A percentile compares a stretch with the other conserved stretches of the same genome.
These are phyloP conservation scores for Plasmodium vinckei DNA, from an alignment of 169 alveolate genomes.

Conservation along the genomic window DNA sequence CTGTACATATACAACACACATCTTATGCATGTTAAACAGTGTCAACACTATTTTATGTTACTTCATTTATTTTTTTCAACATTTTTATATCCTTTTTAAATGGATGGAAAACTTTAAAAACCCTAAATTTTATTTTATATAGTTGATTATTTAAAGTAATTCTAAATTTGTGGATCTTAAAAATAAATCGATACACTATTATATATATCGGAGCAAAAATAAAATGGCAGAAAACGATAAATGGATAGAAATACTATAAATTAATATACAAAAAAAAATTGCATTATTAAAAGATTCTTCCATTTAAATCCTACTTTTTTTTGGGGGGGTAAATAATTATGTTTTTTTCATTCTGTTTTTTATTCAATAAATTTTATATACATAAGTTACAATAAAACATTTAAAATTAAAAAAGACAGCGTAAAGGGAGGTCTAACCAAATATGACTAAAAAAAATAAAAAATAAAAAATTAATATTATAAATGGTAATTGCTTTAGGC, in stretches of 20 bases:
- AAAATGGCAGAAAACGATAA: background rate
- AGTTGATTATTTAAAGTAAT: background rate
- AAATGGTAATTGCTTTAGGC: background rate
- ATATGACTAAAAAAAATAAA: background rate
- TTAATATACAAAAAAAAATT: constrained; percentile 38
- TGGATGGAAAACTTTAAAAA: background rate
- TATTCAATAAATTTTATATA: constrained; percentile 1
- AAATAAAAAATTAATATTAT: background rate
- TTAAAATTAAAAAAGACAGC: background rate
- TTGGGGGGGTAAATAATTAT: background rate
- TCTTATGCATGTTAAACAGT: background rate
- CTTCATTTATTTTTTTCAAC: background rate
- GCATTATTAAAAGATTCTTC: constrained; percentile 7
- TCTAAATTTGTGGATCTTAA: too few species aligned
- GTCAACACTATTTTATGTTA: background rate
- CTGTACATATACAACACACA: too few species aligned
- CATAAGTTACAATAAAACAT: background rate
- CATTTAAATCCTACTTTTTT: constrained; percentile 3
- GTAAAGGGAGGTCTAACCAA: background rate
- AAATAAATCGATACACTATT: background rate
- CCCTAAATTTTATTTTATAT: constrained; percentile 4
- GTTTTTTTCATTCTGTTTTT: constrained; percentile 10
- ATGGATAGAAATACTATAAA: constrained; percentile 31
- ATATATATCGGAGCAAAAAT: constrained; percentile 14
- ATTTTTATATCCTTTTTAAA: background rate